These are phyloP conservation scores for Thozetella sp. DNA, from an alignment of 495 filamentous ascomycete genomes.

Conservation along the genomic window DNA sequence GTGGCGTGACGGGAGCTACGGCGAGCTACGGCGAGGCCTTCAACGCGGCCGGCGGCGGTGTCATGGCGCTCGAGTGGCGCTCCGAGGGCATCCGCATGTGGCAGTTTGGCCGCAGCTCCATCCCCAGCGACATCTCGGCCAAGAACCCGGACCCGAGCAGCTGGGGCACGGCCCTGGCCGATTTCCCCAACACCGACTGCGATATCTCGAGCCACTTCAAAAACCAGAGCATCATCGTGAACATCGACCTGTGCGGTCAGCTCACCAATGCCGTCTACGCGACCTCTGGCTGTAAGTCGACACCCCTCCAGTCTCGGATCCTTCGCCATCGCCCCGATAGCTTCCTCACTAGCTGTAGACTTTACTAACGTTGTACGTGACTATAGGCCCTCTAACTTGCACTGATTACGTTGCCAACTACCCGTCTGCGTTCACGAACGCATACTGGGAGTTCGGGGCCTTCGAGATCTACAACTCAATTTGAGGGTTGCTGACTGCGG, in stretches of 20 bases:
- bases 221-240: constrained; percentile 67
- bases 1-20: constrained; percentile 40
- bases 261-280: constrained; percentile 55
- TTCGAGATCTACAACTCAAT: constrained; percentile 60
- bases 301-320: constrained; percentile 4
- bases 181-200: constrained; percentile 59
- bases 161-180: constrained; percentile 62
- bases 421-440: constrained; percentile 56
- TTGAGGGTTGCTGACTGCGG: too few relatives aligned
- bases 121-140: constrained; percentile 53
- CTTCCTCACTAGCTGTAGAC: constrained; percentile 8
- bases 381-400: constrained; percentile 33
- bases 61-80: constrained; percentile 69
- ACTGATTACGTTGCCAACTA: constrained; percentile 64
- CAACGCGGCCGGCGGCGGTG: constrained; percentile 59
- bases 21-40: constrained; percentile 56
- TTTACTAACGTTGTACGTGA: constrained; percentile 14
- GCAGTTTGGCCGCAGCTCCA: constrained; percentile 50
- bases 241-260: constrained; percentile 70
- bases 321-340: constrained; percentile 7
- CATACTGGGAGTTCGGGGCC: constrained; percentile 69
- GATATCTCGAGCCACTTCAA: constrained; percentile 62
- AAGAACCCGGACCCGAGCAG: constrained; percentile 56
- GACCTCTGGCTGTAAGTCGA: constrained; percentile 44
- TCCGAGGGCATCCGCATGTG: constrained; percentile 59